Evolutionary conservation across 2,329 filamentous ascomycete species (phyloP), one percentile per base, ranked within the genome.

Genomic region (Tricladium varicosporioides): DNA sequence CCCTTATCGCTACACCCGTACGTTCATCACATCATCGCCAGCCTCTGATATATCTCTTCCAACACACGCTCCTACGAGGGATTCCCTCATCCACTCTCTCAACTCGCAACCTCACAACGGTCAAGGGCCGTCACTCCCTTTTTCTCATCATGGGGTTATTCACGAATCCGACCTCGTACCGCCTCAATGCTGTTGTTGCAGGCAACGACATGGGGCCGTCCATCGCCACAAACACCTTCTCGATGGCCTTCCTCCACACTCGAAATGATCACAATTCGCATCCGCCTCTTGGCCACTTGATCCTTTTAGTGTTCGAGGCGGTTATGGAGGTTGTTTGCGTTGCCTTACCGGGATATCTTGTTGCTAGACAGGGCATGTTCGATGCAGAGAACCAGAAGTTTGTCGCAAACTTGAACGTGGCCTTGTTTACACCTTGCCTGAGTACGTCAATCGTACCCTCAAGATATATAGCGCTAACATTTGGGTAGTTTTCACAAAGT

Each of bases 301-400:
- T 70, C 9, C 59, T 72, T 3, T 60, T 72, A 47, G 92, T 97
- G 65, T 96, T 96, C 69, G 92, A 96, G 75, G 94, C 94, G 10
- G 92, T 97, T 27, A 80, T 97, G 69, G 92, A 97, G 71, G 93
- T 97, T 19, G 89, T 99, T 50, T 97, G 92, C 71, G 92, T 99
- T 72, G 93, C 89, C 72, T 75, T 97, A 65, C 94, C 94, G 0
- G 94, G 94, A 27, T 99, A 97, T 75, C 88, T 99, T 62, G 86
- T 97, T 53, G 94, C 94, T 11, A 81, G 89, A 42, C 81, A 91
- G 67, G 94, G 94, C 71, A 89, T 96, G 76, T 97, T 99, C 74
- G 91, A 96, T 74, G 91, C 91, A 62, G 92, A 96, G 51, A 90
- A 92, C 72, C 94, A 99, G 73, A 97, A 97, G 74, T 95, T 99